Evolutionary conservation across 495 filamentous ascomycete species (phyloP).

Genomic region (Echria macrotheca): DNA sequence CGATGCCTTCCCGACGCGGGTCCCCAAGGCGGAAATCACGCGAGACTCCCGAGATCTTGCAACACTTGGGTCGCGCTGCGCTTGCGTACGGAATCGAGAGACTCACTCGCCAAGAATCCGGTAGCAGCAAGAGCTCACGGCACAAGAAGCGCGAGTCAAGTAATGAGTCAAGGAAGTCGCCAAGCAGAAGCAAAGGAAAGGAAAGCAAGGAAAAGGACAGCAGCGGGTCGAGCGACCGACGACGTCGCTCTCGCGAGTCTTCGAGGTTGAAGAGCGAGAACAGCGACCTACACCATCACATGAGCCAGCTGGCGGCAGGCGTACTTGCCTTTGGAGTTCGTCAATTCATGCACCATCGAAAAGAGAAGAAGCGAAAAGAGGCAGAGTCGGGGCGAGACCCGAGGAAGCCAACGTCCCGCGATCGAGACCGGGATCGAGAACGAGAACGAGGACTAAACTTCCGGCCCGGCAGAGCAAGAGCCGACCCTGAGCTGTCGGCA

Average conservation of each 20-base stretch:
- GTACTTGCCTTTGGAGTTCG: constrained; percentile 21
- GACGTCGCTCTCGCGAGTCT: neutral
- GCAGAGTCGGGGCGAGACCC: neutral
- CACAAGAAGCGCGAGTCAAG: neutral
- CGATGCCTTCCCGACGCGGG: neutral
- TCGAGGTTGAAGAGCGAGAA: neutral
- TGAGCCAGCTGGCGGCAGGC: constrained; percentile 25
- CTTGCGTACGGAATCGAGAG: constrained; percentile 21
- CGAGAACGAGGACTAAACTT: neutral
- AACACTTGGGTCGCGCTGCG: constrained; percentile 21
- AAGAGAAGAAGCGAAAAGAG: constrained; percentile 13
- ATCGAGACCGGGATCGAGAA: neutral
- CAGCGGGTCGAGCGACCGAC: no score
- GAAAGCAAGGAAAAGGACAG: neutral
- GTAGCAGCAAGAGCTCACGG: neutral
- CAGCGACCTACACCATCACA: constrained; percentile 21
- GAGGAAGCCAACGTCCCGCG: neutral
- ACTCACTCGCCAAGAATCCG: constrained; percentile 8
- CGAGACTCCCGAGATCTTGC: constrained; percentile 17
- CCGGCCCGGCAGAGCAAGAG: neutral
- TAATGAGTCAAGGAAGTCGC: neutral
- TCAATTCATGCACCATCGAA: constrained; percentile 14
- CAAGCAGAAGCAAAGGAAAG: constrained; percentile 1
- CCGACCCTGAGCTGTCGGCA: constrained; percentile 14
- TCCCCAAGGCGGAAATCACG: neutral